Conservation (phyloP, 2,329 filamentous ascomycete species). For the Cladosporium sp. region DNA sequence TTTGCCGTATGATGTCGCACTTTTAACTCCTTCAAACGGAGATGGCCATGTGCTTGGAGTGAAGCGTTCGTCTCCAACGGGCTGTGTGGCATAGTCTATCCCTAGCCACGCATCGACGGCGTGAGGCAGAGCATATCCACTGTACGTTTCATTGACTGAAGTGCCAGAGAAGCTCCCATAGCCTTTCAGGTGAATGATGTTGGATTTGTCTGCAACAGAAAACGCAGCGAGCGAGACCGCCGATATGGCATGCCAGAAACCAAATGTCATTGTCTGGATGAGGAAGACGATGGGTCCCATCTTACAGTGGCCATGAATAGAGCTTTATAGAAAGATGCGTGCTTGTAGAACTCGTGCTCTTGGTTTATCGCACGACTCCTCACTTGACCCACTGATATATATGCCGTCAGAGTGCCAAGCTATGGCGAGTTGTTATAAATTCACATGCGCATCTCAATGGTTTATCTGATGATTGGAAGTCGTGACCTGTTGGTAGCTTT, state of each 20-base stretch:
- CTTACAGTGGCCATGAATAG: neutral
- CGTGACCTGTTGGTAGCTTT: too few relatives aligned
- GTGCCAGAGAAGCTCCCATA: constrained; percentile 9
- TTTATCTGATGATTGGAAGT: too few relatives aligned
- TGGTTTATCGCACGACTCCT: neutral
- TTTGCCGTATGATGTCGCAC: constrained; percentile 28
- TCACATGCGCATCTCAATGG: too few relatives aligned
- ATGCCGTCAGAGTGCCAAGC: neutral
- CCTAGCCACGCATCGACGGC: constrained; percentile 6
- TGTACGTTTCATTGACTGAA: constrained; percentile 3
- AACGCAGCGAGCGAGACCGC: neutral
- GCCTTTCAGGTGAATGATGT: neutral
- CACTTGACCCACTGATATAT: neutral
- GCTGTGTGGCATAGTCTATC: constrained; percentile 3
- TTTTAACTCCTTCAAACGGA: neutral
- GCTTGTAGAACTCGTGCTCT: neutral
- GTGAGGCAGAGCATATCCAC: constrained; percentile 1
- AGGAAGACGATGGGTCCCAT: neutral
- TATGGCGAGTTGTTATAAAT: too few relatives aligned
- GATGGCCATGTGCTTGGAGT: neutral
- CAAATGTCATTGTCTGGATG: neutral
- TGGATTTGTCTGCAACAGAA: neutral
- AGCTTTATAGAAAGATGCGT: neutral
- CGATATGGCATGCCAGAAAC: neutral
- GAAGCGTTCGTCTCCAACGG: constrained; percentile 8